A percentile compares a stretch with the other conserved stretches of the same genome.
These are phyloP conservation scores for Aspergillus sp. DNA, from an alignment of 2,329 filamentous ascomycete species.

Conservation along the genomic window DNA sequence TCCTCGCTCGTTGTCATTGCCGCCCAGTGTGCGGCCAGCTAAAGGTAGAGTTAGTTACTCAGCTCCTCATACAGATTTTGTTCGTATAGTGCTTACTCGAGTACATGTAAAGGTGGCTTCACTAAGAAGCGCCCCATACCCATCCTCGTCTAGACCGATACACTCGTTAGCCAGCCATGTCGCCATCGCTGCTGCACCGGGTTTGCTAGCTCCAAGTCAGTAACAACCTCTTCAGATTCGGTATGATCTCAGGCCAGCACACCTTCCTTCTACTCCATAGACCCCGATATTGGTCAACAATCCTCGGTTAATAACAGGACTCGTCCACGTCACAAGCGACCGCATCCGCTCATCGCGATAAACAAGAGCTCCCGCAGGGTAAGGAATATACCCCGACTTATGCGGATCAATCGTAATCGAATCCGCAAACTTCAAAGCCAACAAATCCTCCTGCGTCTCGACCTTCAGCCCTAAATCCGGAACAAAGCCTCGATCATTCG, in stretches of 20 bases:
- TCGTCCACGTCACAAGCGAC: slow-evolving; percentile 51
- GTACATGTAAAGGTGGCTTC: slow-evolving; percentile 49
- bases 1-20: slow-evolving; percentile 4
- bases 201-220: slow-evolving; percentile 43
- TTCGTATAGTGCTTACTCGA: neutral
- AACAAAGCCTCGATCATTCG: slow-evolving; percentile 27
- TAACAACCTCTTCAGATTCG: neutral
- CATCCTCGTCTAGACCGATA: slow-evolving; percentile 47
- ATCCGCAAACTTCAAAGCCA: slow-evolving; percentile 46
- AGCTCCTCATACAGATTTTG: neutral
- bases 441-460: slow-evolving; percentile 42
- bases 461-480: slow-evolving; percentile 22
- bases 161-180: slow-evolving; percentile 52
- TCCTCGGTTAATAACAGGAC: slow-evolving; percentile 46
- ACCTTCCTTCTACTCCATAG: slow-evolving; percentile 50
- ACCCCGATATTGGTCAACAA: slow-evolving; percentile 48
- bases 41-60: neutral
- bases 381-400: slow-evolving; percentile 54
- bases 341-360: slow-evolving; percentile 53
- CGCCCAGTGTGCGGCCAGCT: slow-evolving; percentile 5
- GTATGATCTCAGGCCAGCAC: neutral
- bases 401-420: slow-evolving; percentile 56
- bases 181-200: slow-evolving; percentile 52
- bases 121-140: slow-evolving; percentile 50
- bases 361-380: slow-evolving; percentile 51